Evolutionary conservation across 257 asterid genomes (phyloP).

Genomic region (Solanum rostratum): DNA sequence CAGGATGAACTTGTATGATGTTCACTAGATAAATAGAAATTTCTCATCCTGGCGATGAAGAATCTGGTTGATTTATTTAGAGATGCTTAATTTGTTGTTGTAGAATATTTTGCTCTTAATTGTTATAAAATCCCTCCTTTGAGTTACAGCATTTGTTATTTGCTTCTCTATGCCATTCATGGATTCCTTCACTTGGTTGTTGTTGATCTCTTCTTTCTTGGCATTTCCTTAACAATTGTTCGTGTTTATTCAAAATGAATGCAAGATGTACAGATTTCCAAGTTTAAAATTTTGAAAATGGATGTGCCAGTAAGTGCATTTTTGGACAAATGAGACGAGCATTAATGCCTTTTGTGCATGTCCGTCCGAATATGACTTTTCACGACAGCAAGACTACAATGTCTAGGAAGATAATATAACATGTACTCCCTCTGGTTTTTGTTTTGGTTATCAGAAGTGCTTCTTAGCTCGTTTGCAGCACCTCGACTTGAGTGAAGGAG

Average conservation of each 20-base stretch:
- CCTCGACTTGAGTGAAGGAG: no score
- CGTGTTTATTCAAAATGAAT: neutral
- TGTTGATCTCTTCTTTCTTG: neutral
- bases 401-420: no score
- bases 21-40: slow-evolving; percentile 3
- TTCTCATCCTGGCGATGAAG: slow-evolving; percentile 35
- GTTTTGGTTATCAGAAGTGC: no score
- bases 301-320: neutral
- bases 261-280: neutral
- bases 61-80: slow-evolving; percentile 35
- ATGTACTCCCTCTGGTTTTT: no score
- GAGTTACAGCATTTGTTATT: slow-evolving; percentile 11
- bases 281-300: neutral
- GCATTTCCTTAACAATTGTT: neutral
- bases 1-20: slow-evolving; percentile 51
- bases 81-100: slow-evolving; percentile 10
- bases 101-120: neutral
- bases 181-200: neutral
- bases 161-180: slow-evolving; percentile 17
- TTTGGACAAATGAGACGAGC: neutral
- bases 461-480: no score
- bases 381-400: neutral
- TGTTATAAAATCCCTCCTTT: slow-evolving; percentile 2
- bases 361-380: neutral
- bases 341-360: neutral